Base-by-base conservation (phyloP, 768 basidiomycete genomes). In the Psilocybe subaeruginosa region DNA sequence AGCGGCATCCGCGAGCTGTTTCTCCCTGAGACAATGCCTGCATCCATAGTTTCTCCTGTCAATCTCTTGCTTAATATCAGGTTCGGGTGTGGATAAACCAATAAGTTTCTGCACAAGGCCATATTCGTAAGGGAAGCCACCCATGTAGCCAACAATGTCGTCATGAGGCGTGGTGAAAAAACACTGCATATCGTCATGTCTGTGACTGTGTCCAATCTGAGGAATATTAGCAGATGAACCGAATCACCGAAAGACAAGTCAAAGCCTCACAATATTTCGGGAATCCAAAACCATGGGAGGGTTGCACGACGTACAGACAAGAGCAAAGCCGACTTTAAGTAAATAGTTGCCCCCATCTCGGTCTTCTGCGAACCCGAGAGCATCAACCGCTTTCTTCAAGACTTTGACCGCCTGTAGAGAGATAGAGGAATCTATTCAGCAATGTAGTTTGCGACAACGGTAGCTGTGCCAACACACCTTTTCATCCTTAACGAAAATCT, bases 131-230 rank as follows among this genome's bases (percentile, higher is more conserved):
- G 64, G 62, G 11, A 51, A 68, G 12, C 66, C 68, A 30, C 58
- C 63, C 33, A 63, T 59, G 59, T 45, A 69, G 41, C 19, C 62
- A 14, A 29, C 14, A 23, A 62, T 29, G 9, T 63, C 53, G 4
- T 65, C 39, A 31, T 56, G 4, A 19, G 43, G 54, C 54, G 52
- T 11, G 53, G 54, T 11, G 53, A 65, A 11, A 70, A 33, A 0
- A 77, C 59, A 33, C 2, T 72, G 65, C 52, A 89, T 85, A 7
- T 73, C 66, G 0, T 84, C 79, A 63, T 91, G 89, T n/a, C 89
- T 81, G 62, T 86, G 85, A 45, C 80, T 81, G 69, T 91, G 89
- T 0, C 84, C 84, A 35, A 82, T 72, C 89, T 90, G 67, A n/a
- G n/a, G 27, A 43, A 41, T 11, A 8, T 41, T 48, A 49, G 9